Conservation (phyloP, 1,139 yeast genomes). For the Petasospora rhodanensis region DNA sequence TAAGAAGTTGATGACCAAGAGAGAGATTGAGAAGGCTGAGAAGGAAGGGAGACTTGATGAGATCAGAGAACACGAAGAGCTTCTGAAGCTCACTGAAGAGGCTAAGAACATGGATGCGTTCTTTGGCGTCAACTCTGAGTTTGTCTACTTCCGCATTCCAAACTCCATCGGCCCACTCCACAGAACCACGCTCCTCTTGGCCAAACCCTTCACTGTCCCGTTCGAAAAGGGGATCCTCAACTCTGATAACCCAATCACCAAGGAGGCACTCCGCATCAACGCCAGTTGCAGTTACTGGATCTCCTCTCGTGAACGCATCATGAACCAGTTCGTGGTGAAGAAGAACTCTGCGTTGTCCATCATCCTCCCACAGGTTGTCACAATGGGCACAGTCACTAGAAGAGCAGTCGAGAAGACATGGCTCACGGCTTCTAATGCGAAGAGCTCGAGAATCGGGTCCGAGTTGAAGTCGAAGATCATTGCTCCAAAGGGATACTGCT, state of each 20-base stretch:
- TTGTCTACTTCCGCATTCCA: conserved; percentile 63
- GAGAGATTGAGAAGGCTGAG: conserved; percentile 8
- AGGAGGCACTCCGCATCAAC: conserved; percentile 70
- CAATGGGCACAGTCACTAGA: conserved; percentile 97
- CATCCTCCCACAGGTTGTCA: conserved; percentile 74
- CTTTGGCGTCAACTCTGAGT: conserved; percentile 6
- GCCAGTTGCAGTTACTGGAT: conserved; percentile 90
- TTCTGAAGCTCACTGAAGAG: conserved; percentile 3
- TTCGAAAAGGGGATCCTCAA: conserved; percentile 73
- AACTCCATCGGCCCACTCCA: conserved; percentile 81
- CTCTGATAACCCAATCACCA: conserved; percentile 70
- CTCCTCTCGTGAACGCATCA: conserved; percentile 80
- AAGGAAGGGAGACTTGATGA: conserved; percentile 11
- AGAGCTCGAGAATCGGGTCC: conserved; percentile 79
- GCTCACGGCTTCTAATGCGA: conserved; percentile 96
- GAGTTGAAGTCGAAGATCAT: conserved; percentile 82
- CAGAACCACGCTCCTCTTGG: conserved; percentile 73
- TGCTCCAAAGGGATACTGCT: conserved; percentile 86
- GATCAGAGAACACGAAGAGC: conserved; percentile 11
- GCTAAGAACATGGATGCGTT: conserved; percentile 6
- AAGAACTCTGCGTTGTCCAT: conserved; percentile 34
- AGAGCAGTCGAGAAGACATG: conserved; percentile 97
- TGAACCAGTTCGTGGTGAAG: conserved; percentile 79
- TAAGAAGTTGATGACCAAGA: conserved; percentile 29
- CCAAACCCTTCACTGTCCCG: conserved; percentile 65